These are phyloP conservation scores for Physocladia obscura DNA, from an alignment of 192 early-diverging fungal species.

Conservation along the genomic window DNA sequence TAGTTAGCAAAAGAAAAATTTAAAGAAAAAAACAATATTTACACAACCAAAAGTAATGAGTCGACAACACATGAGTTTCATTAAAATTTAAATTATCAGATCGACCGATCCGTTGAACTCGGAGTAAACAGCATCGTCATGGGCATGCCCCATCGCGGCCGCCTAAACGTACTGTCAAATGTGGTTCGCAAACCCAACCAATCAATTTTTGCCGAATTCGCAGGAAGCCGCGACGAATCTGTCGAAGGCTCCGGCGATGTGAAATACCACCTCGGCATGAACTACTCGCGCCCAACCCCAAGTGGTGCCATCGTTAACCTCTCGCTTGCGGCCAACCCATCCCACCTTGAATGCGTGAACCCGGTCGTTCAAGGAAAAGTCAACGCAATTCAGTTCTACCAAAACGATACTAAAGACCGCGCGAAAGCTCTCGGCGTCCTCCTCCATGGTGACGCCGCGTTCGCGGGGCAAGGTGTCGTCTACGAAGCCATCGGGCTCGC, in stretches of 20 bases:
- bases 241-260: slow-evolving; percentile 95
- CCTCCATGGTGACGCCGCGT: slow-evolving; percentile 97
- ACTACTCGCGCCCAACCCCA: slow-evolving; percentile 93
- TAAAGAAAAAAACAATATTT: no score
- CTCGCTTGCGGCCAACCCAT: slow-evolving; percentile 97
- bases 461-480: slow-evolving; percentile 96
- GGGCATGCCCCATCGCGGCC: slow-evolving; percentile 99
- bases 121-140: slow-evolving; percentile 94
- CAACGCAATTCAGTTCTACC: slow-evolving; percentile 91
- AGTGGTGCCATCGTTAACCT: slow-evolving; percentile 96
- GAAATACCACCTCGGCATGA: slow-evolving; percentile 66
- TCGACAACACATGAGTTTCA: not conserved
- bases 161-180: slow-evolving; percentile 96
- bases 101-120: slow-evolving; percentile 92
- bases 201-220: slow-evolving; percentile 98
- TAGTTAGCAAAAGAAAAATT: no score
- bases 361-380: slow-evolving; percentile 99
- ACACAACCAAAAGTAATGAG: not conserved
- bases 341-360: slow-evolving; percentile 96
- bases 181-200: slow-evolving; percentile 99
- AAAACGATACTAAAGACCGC: slow-evolving; percentile 78
- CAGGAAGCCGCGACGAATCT: slow-evolving; percentile 77
- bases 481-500: slow-evolving; percentile 96
- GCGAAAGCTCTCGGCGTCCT: slow-evolving; percentile 88
- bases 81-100: slow-evolving; percentile 49